phyloP scores from a whole-genome alignment of 371 early-diverging fungal genomes.

The Lichtheimia corymbifera region DNA sequence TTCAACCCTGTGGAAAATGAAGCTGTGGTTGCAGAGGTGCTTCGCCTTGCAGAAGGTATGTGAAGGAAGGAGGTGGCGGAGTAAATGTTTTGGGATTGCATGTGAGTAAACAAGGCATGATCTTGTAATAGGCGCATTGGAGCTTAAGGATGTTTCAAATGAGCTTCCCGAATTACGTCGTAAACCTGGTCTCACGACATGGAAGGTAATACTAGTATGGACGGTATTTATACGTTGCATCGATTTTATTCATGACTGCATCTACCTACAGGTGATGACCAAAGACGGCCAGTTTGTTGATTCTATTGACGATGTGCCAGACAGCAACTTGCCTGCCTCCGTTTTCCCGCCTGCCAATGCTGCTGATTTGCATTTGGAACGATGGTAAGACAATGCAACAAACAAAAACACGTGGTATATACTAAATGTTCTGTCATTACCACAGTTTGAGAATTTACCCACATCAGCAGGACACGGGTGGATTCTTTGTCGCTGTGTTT shows the following conservation, averaged over 20 bases:
- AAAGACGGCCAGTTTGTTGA: slow-evolving; percentile 61
- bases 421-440: not conserved
- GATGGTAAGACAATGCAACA: slow-evolving; percentile 56
- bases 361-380: slow-evolving; percentile 69
- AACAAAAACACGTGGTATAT: slow-evolving; percentile 6
- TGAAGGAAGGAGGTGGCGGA: not conserved
- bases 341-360: slow-evolving; percentile 83
- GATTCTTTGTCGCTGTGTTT: slow-evolving; percentile 98
- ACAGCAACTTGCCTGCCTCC: slow-evolving; percentile 52
- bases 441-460: slow-evolving; percentile 90
- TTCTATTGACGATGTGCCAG: slow-evolving; percentile 55
- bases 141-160: slow-evolving; percentile 81
- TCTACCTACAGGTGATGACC: slow-evolving; percentile 38
- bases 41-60: slow-evolving; percentile 62
- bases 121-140: slow-evolving; percentile 58
- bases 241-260: slow-evolving; percentile 19
- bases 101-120: too few species aligned
- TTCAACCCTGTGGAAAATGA: slow-evolving; percentile 98
- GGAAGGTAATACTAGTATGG: slow-evolving; percentile 71
- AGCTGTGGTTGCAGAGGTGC: slow-evolving; percentile 89
- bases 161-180: slow-evolving; percentile 77
- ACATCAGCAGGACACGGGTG: slow-evolving; percentile 97
- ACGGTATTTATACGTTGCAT: not conserved
- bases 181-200: slow-evolving; percentile 75
- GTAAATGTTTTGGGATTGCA: not conserved